Percentiles rank a stretch among this genome's conserved stretches.
These are phyloP conservation scores for Solanum acaule DNA, from an alignment of 257 asterid genomes.

Conservation along the genomic window DNA sequence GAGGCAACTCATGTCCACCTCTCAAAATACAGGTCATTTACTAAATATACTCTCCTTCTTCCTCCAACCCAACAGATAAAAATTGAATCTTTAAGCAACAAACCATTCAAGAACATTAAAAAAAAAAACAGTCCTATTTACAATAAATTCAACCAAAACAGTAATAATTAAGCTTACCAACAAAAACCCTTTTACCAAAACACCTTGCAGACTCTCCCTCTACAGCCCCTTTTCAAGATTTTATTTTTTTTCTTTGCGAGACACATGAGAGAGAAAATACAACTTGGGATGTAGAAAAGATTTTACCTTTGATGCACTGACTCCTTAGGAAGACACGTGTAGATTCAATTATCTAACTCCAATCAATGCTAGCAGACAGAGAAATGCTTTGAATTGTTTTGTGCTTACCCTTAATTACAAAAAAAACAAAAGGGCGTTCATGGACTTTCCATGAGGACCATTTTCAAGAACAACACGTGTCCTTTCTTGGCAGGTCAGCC, in stretches of 20 bases:
- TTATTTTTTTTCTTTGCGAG: conserved; percentile 1
- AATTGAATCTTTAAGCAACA: conserved; percentile 31
- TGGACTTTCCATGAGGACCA: conserved; percentile 36
- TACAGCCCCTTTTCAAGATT: conserved; percentile 10
- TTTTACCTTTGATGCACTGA: conserved; percentile 17
- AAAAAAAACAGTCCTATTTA: background rate
- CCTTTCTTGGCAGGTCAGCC: conserved; percentile 23
- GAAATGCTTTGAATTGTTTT: conserved; percentile 9
- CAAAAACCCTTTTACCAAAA: conserved; percentile 6
- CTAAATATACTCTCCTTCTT: background rate
- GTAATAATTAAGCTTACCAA: conserved; percentile 29
- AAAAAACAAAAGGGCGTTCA: background rate
- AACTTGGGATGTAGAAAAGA: conserved; percentile 12
- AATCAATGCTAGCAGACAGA: conserved; percentile 46
- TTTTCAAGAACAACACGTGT: conserved; percentile 49
- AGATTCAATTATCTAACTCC: conserved; percentile 67
- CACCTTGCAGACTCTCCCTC: conserved; percentile 7
- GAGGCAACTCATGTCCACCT: conserved; percentile 57
- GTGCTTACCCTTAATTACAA: background rate
- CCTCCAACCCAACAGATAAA: conserved; percentile 21
- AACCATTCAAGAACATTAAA: conserved; percentile 11
- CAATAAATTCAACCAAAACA: conserved; percentile 1
- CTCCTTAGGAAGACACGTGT: conserved; percentile 60
- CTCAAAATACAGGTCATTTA: conserved; percentile 16
- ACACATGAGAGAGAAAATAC: conserved; percentile 4